Evolutionary conservation across 2,329 filamentous ascomycete genomes (phyloP).

Genomic region (Colletotrichum somersetense): DNA sequence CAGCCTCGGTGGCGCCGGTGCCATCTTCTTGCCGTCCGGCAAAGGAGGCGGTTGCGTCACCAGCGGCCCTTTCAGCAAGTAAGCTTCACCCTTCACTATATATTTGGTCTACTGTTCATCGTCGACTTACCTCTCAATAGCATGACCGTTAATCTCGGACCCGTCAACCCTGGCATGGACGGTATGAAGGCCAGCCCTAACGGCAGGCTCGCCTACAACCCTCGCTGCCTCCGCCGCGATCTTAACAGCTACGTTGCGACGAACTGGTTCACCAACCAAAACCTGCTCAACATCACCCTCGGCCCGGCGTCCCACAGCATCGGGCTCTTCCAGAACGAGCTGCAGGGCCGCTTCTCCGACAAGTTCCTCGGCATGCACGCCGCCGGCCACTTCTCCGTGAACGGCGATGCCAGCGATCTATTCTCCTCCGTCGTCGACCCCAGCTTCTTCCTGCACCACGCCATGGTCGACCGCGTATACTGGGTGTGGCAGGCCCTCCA

Average conservation of each 20-base stretch:
- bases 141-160: constrained; percentile 55
- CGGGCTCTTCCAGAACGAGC: constrained; percentile 50
- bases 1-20: constrained; percentile 43
- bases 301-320: constrained; percentile 48
- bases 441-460: constrained; percentile 47
- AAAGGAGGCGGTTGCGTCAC: constrained; percentile 52
- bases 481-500: constrained; percentile 48
- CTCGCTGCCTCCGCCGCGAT: constrained; percentile 60
- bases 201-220: constrained; percentile 55
- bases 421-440: constrained; percentile 49
- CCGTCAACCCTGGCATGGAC: constrained; percentile 50
- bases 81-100: constrained; percentile 41
- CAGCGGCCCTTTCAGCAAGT: constrained; percentile 49
- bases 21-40: constrained; percentile 51
- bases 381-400: constrained; percentile 55
- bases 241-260: constrained; percentile 50
- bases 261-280: constrained; percentile 38
- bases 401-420: constrained; percentile 52
- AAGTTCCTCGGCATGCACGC: constrained; percentile 52
- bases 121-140: constrained; percentile 53
- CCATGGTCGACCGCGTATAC: constrained; percentile 49
- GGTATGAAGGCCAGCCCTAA: constrained; percentile 42
- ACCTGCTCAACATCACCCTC: constrained; percentile 48
- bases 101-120: rapidly evolving
- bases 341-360: constrained; percentile 49